phyloP scores from a whole-genome alignment of 441 rosid genomes.

The Mallotus japonicus region DNA sequence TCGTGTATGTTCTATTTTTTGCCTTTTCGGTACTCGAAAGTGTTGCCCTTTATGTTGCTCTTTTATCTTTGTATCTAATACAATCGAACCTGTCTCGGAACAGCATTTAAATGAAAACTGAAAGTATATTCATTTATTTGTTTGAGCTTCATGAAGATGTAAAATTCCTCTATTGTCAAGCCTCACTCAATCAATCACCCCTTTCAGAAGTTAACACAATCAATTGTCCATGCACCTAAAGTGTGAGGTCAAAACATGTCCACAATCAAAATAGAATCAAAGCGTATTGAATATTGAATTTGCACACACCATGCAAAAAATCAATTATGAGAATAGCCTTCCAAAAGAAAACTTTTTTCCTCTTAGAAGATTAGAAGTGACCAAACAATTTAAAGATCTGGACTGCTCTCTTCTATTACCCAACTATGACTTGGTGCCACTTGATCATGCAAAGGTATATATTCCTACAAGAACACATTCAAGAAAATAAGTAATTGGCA shows the following conservation, averaged over 20 bases:
- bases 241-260: neutral
- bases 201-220: neutral
- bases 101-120: neutral
- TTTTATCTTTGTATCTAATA: too few relatives aligned
- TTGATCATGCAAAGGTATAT: constrained; percentile 34
- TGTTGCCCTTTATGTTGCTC: neutral
- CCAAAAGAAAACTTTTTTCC: neutral
- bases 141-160: neutral
- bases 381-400: constrained; percentile 16
- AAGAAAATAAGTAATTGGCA: neutral
- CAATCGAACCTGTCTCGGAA: too few relatives aligned
- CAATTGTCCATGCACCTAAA: neutral
- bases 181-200: neutral
- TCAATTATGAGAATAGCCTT: neutral
- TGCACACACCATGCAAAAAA: neutral
- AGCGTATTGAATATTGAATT: neutral
- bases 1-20: neutral
- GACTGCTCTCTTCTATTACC: constrained; percentile 21
- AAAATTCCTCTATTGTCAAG: neutral
- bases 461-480: constrained; percentile 32
- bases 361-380: too few relatives aligned
- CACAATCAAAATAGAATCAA: neutral
- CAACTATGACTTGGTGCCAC: constrained; percentile 36
- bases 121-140: neutral
- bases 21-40: neutral